Conservation (phyloP, 1,284 basidiomycete species). For the Schizophyllum commune region DNA sequence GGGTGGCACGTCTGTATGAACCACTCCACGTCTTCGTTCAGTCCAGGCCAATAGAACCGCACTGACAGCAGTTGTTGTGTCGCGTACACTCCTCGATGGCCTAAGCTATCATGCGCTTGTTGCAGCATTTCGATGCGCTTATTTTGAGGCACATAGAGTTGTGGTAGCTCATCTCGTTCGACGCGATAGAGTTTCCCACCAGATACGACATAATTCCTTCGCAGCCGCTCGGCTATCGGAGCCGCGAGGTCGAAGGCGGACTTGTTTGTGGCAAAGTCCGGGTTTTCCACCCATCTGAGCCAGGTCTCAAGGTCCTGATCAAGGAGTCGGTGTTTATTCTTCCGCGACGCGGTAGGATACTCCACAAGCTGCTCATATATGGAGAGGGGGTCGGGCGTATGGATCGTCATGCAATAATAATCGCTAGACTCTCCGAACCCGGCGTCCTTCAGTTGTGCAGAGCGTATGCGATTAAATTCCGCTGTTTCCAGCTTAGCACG, state of each 20-base stretch:
- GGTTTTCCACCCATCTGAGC: too few species aligned
- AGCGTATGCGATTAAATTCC: neutral
- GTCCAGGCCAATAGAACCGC: slow-evolving; percentile 17
- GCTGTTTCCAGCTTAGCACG: neutral
- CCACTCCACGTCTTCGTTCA: slow-evolving; percentile 10
- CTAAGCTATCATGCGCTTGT: slow-evolving; percentile 17
- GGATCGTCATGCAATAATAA: neutral
- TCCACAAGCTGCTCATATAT: too few species aligned
- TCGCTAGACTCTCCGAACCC: neutral
- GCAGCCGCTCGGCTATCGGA: neutral
- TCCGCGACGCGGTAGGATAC: too few species aligned
- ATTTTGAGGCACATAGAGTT: slow-evolving; percentile 7
- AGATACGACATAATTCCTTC: too few species aligned
- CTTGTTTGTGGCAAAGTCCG: too few species aligned
- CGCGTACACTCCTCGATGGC: slow-evolving; percentile 20
- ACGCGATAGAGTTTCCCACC: too few species aligned
- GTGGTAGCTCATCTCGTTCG: neutral
- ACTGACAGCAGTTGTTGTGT: slow-evolving; percentile 7
- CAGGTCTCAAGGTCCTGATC: too few species aligned
- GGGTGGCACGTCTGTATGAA: slow-evolving; percentile 8
- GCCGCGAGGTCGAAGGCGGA: too few species aligned
- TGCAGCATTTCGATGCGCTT: slow-evolving; percentile 11
- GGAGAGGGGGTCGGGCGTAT: too few species aligned
- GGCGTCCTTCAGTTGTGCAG: neutral
- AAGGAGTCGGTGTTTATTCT: too few species aligned